Evolutionary conservation across 768 basidiomycete genomes (phyloP), one percentile per base, ranked within the genome.

Genomic region (Lactarius indigo): DNA sequence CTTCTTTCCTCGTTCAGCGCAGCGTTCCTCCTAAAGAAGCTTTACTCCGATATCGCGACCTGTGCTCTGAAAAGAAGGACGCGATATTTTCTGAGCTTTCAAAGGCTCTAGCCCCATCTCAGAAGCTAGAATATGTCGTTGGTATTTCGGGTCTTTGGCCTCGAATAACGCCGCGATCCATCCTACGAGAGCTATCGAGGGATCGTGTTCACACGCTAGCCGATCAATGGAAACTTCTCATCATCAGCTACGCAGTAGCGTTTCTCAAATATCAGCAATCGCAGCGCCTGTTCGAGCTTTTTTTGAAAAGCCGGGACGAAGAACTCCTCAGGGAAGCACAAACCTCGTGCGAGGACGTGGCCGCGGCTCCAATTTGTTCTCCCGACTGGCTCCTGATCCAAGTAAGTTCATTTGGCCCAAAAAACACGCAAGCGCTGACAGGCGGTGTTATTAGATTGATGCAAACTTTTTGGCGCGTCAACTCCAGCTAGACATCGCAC

Each of bases 381-480:
- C 65, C 60, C 7, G 65, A 62, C 33, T 66, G 65, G 65, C 54
- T 66, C 9, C 23, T 66, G 23, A 55, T 66, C 18, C 60, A 66
- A 60, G 65, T 66, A 33, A 20, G 60, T 39, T 3, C 3, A n/a
- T 61, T 26, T 41, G 1, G 1, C 56, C 30, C 8, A 23, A 1
- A 8, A 57, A 41, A 35, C 28, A 18, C 12, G 2, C 26, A 30
- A 26, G 5, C 17, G 3, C 33, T 55, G 5, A 33, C 59, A 9
- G 1, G 9, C 9, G 2, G 12, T 12, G 2, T 50, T 5, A 2
- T 50, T 23, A 84, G 83, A 76, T 85, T 1, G 81, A 85, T 61
- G 73, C 76, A 7, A 75, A 84, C 59, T 78, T 86, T 47, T 66
- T 78, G 12, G 72, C 77, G 23, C 81, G 84, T 5, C 75, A 75